Evolutionary conservation across 2,329 filamentous ascomycete species (phyloP), one percentile per base, ranked within the genome.

Genomic region (Celoporthe dispersa): DNA sequence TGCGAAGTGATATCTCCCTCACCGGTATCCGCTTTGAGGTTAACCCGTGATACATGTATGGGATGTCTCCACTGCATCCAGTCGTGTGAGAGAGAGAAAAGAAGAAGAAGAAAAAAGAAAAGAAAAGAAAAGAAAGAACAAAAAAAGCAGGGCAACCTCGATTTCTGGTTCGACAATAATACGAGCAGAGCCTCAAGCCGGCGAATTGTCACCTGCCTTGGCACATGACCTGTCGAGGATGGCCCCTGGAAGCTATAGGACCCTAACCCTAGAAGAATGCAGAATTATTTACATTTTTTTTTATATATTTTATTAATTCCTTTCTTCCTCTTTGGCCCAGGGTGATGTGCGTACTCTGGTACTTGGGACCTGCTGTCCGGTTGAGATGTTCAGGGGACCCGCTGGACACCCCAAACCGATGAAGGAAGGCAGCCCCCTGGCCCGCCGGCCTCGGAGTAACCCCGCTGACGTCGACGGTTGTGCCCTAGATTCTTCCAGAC

Each of bases 381-480:
- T 39, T 2, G 12, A 39, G 12, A 39, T 39, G 7, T 39, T 39
- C 37, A 39, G 37, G 37, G 37, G 37, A 5, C 37, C 2, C 37
- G 9, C 9, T 6, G 37, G 37, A 2, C 37, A 39, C 37, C 37
- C n/a, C 37, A 11, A 9, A 39, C 37, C 37, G 37, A 39, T 7
- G 37, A n/a, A 16, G 53, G n/a, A n/a, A n/a, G n/a, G n/a, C n/a
- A 57, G n/a, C 25, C 53, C n/a, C n/a, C 33, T 66, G 28, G 25
- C 48, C 64, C 37, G 51, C 64, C 64, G 64, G 64, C 51, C 64
- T 66, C 64, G 64, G 64, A 66, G 53, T 16, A 28, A 62, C 61
- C 65, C 69, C 60, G 65, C 68, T 70, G 65, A 65, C 65, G 66
- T 68, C 62, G 69, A 64, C 53, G n/a, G 62, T 60, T 19, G 37